phyloP scores from a whole-genome alignment of 2,329 filamentous ascomycete genomes.

The Pestalotiopsis sp. region DNA sequence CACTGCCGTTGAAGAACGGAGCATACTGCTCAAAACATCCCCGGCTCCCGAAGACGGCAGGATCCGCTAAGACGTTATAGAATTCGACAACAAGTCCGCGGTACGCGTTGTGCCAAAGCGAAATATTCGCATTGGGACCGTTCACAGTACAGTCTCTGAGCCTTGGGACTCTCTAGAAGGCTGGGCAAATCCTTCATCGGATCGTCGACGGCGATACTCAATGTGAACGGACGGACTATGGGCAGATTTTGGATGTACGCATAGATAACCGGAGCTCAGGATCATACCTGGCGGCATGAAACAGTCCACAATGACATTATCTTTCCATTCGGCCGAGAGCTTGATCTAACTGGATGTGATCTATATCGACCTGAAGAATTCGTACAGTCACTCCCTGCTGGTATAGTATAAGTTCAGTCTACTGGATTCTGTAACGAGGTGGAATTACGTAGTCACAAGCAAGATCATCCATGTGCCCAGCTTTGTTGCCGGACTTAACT shows the following conservation, averaged over 20 bases:
- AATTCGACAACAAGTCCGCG: not conserved
- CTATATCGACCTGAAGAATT: not conserved
- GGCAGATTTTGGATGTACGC: not conserved
- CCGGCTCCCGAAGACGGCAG: not conserved
- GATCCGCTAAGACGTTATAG: not conserved
- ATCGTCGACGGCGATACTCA: not conserved
- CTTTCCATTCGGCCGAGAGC: not conserved
- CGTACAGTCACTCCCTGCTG: not conserved
- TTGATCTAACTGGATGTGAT: not conserved
- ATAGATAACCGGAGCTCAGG: not conserved
- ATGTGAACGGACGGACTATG: not conserved
- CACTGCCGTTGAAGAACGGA: not conserved
- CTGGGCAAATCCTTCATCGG: not conserved
- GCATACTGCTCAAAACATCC: not conserved
- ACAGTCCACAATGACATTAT: not conserved
- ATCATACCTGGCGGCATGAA: not conserved
- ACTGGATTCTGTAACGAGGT: not conserved
- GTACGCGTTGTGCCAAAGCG: too few species aligned
- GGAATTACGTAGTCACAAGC: not conserved
- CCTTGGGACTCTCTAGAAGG: not conserved
- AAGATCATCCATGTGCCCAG: too few species aligned
- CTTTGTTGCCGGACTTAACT: too few species aligned
- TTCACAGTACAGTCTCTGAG: too few species aligned
- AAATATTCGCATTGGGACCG: too few species aligned
- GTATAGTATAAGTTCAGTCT: not conserved